phyloP scores from a whole-genome alignment of 257 asterid species.

The Coffea canephora region DNA sequence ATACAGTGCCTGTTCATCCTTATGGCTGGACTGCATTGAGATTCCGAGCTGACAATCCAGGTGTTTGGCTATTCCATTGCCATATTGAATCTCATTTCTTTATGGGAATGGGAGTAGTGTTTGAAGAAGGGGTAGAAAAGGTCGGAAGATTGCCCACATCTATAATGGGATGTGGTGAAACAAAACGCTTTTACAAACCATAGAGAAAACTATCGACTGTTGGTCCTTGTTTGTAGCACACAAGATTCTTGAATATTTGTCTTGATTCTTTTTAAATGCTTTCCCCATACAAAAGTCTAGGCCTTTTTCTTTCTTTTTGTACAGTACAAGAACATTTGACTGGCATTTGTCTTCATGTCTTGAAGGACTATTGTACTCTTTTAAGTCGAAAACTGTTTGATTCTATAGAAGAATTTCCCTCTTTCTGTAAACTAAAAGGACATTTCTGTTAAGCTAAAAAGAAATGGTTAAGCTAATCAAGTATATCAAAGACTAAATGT shows the following conservation, averaged over 20 bases:
- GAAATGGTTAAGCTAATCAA: too few relatives aligned
- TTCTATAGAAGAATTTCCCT: too few relatives aligned
- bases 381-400: too few relatives aligned
- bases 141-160: conserved; percentile 69
- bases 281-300: not conserved
- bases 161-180: conserved; percentile 84
- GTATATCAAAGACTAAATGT: too few relatives aligned
- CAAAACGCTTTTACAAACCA: conserved; percentile 43
- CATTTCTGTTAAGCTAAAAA: too few relatives aligned
- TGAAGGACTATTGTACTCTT: too few relatives aligned
- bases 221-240: not conserved
- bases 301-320: too few relatives aligned
- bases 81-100: conserved; percentile 91
- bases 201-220: conserved; percentile 8
- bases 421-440: too few relatives aligned
- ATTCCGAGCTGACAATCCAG: conserved; percentile 84
- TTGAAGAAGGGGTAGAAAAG: conserved; percentile 75
- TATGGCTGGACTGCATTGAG: conserved; percentile 91
- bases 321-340: too few relatives aligned
- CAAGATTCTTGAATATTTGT: not conserved
- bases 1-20: conserved; percentile 80
- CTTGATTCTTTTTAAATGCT: not conserved
- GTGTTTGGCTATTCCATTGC: conserved; percentile 95
- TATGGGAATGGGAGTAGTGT: conserved; percentile 92
- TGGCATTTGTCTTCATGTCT: too few relatives aligned